phyloP scores from a whole-genome alignment of 306 rosid species.

The Rubus idaeus region DNA sequence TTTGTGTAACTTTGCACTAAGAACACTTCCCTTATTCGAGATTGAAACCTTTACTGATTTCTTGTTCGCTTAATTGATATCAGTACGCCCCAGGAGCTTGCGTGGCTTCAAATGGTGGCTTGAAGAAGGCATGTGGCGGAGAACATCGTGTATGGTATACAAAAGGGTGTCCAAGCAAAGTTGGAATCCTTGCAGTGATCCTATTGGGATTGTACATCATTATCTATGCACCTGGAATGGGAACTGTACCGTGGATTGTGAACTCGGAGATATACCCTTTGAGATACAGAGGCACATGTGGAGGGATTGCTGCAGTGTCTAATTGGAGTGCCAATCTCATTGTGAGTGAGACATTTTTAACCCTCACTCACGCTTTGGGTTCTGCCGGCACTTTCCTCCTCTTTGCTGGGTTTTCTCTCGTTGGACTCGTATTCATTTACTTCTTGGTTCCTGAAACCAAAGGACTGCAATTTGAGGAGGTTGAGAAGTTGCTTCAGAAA shows the following conservation, averaged over 20 bases:
- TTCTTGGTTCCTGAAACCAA: constrained; percentile 63
- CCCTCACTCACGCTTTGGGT: constrained; percentile 52
- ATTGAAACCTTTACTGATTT: neutral
- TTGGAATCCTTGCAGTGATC: constrained; percentile 66
- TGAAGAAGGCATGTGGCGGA: constrained; percentile 33
- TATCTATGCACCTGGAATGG: constrained; percentile 75
- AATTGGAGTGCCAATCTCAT: constrained; percentile 78
- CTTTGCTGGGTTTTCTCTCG: constrained; percentile 57
- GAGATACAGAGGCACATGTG: constrained; percentile 70
- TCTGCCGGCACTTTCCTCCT: constrained; percentile 69
- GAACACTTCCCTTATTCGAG: neutral
- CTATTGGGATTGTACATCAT: constrained; percentile 66
- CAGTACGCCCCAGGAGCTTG: constrained; percentile 79
- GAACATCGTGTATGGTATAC: constrained; percentile 61
- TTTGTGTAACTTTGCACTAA: neutral
- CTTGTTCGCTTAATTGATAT: constrained; percentile 1
- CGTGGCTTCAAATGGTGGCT: constrained; percentile 38
- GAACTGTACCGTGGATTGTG: constrained; percentile 80
- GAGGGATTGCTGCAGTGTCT: constrained; percentile 79
- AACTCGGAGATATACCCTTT: constrained; percentile 81
- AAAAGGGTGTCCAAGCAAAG: constrained; percentile 67
- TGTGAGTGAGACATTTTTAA: constrained; percentile 68
- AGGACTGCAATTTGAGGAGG: constrained; percentile 63
- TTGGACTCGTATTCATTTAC: constrained; percentile 55
- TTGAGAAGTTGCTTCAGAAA: constrained; percentile 60